Base-by-base conservation (phyloP, 345 rosid species). In the Orychophragmus violaceus region DNA sequence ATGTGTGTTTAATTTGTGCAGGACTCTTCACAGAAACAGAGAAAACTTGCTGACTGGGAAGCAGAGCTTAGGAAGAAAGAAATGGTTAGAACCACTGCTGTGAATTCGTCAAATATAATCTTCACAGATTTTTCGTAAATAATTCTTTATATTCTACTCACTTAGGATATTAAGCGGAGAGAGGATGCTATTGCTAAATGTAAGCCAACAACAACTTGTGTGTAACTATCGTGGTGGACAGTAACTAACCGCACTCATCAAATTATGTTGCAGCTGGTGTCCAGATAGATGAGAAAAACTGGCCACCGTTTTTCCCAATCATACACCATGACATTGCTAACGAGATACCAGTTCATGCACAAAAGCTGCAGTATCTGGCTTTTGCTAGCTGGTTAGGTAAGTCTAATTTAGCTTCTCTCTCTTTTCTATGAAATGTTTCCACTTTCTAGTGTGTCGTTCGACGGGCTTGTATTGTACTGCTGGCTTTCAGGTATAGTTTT, bases 371-470 rank as follows among this genome's bases (percentile, higher is more conserved):
- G 76, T 95, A 95, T 81, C 81, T 95, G 66, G 99, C 99, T 60
- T 95, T 95, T 49, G 96, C 97, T 25, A 95, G 96, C 82, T 95
- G 97, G 99, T 84, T 95, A 76, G 99, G 99, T 91, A 74, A 64
- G 82, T 50, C 6, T 41, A 21, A 2, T 41, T 10, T 74, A 1
- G 6, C 19, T 13, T 44, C 2, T 25, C 7, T 53, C 24, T 7
- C 21, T 17, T 1, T 19, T 25, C 3, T 3, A 2, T 28, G 24
- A 33, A 51, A 29, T 30, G 27, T 62, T 13, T n/a, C n/a, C n/a
- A n/a, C n/a, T n/a, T n/a, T 35, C 6, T 12, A 11, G 5, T 58
- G 27, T 5, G 36, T 10, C 59, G 24, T 24, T 13, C 59, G 50
- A 19, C 14, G 61, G 41, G 63, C 2, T 46, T 63, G 3, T 63